Conservation (phyloP, 768 basidiomycete species). For the Albatrellus ellisii region DNA sequence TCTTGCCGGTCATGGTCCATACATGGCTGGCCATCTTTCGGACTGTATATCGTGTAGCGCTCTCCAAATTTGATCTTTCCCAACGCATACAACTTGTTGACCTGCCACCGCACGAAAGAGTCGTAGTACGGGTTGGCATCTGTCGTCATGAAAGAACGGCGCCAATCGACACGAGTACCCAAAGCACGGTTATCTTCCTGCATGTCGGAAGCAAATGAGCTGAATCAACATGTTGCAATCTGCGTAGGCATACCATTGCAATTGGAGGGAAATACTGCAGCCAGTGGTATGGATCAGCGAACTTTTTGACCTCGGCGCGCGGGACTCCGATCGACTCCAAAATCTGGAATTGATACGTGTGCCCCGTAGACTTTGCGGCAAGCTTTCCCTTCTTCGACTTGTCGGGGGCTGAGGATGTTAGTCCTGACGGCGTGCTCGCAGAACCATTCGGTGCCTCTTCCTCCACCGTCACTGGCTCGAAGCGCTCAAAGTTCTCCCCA, state of each 20-base stretch:
- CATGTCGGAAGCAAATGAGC: constrained; percentile 13
- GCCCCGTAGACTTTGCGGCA: constrained; percentile 82
- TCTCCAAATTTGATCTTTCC: constrained; percentile 98
- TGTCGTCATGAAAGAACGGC: constrained; percentile 87
- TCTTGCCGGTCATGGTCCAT: constrained; percentile 99
- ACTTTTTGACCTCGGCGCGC: constrained; percentile 83
- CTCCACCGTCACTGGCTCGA: constrained; percentile 32
- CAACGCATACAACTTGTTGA: constrained; percentile 77
- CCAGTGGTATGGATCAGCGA: constrained; percentile 94
- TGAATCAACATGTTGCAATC: not conserved
- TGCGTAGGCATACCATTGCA: constrained; percentile 42
- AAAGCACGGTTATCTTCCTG: constrained; percentile 68
- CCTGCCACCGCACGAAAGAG: constrained; percentile 94
- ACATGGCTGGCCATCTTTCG: constrained; percentile 97
- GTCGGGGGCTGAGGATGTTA: constrained; percentile 33
- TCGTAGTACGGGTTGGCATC: constrained; percentile 97
- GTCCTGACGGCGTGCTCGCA: constrained; percentile 27
- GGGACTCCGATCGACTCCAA: constrained; percentile 91
- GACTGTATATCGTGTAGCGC: constrained; percentile 96
- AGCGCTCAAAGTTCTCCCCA: constrained; percentile 77
- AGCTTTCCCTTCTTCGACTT: constrained; percentile 97
- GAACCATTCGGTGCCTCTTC: constrained; percentile 28
- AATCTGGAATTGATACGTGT: constrained; percentile 98
- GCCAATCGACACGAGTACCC: constrained; percentile 97
- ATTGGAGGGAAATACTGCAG: constrained; percentile 92